Evolutionary conservation across 495 filamentous ascomycete species (phyloP), one percentile per base, ranked within the genome.

Genomic region (Aspergillus heteromorphus): DNA sequence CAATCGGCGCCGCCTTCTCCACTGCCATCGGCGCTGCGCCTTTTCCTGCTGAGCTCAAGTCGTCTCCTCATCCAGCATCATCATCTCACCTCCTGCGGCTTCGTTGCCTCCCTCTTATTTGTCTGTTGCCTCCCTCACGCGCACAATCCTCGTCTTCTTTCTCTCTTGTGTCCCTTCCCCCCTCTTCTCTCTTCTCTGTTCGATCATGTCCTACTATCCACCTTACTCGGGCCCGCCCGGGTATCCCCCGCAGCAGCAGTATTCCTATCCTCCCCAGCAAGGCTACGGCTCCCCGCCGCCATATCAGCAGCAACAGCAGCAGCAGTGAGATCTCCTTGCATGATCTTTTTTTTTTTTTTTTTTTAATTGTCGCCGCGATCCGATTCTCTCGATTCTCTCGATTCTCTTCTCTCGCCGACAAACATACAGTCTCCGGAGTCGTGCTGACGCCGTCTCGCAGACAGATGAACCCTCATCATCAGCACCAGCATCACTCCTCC

Each of bases 151-250:
- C 23, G 23, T 27, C 23, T 40, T 14, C 10, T 23, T 20, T 25
- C 18, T 45, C 3, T 50, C n/a, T n/a, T n/a, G n/a, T 27, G 10
- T 17, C 14, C 27, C 48, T 49, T 42, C 40, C 7, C n/a, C 11
- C 38, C 21, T 34, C 14, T 23, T 36, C 11, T 31, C 21, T 17
- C 25, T 18, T 43, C 29, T 40, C 49, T 21, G n/a, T 29, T 8
- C 20, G 16, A 17, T 4, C 17, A 81, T 81, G 78, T 81, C 78
- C 52, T 80, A 76, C 56, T 81, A 79, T 54, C 76, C 75, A 29
- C 72, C 75, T 30, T 75, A 76, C 53, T 66, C 65, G 40, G 75
- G 73, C 41, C 59, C 66, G 41, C 73, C 77, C 57, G 74, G 73
- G 38, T 80, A 81, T 59, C 76, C 75, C 60, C 75, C 77, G 55